Evolutionary conservation across 2,329 filamentous ascomycete species (phyloP).

Genomic region (Calonectria pauciramosa): DNA sequence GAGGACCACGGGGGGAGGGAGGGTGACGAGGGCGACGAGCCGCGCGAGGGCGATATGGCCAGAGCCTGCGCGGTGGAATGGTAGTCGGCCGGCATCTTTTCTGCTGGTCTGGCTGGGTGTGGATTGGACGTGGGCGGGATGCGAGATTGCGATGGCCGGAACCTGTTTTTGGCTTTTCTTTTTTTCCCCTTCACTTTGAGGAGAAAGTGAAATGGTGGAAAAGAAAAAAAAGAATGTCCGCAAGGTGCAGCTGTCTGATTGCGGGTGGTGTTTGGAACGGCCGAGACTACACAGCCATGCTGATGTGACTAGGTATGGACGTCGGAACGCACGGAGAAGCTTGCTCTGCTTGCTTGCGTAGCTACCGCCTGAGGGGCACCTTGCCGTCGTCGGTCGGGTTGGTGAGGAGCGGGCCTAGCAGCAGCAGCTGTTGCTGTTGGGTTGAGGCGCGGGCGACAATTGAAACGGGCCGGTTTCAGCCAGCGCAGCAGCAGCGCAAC

Average conservation of each 20-base stretch:
- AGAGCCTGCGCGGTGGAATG: slow-evolving; percentile 64
- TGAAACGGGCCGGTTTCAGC: slow-evolving; percentile 2
- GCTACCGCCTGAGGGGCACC: slow-evolving; percentile 2
- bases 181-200: background rate
- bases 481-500: background rate
- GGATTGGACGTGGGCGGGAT: background rate
- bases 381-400: background rate
- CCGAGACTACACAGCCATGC: slow-evolving; percentile 25
- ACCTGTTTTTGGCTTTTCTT: background rate
- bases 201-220: background rate
- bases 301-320: slow-evolving; percentile 16
- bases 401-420: background rate
- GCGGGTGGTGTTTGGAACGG: background rate
- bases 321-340: slow-evolving; percentile 22
- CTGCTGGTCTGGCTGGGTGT: background rate
- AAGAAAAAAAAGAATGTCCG: background rate
- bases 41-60: slow-evolving; percentile 55
- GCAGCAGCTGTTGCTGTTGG: background rate
- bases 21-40: slow-evolving; percentile 49
- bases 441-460: background rate
- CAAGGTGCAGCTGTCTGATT: background rate
- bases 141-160: background rate
- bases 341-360: background rate
- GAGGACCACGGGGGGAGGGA: slow-evolving; percentile 46
- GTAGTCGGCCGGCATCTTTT: slow-evolving; percentile 65